These are phyloP conservation scores for Aspergillus novoparasiticus DNA, from an alignment of 2,329 filamentous ascomycete species.

Conservation along the genomic window DNA sequence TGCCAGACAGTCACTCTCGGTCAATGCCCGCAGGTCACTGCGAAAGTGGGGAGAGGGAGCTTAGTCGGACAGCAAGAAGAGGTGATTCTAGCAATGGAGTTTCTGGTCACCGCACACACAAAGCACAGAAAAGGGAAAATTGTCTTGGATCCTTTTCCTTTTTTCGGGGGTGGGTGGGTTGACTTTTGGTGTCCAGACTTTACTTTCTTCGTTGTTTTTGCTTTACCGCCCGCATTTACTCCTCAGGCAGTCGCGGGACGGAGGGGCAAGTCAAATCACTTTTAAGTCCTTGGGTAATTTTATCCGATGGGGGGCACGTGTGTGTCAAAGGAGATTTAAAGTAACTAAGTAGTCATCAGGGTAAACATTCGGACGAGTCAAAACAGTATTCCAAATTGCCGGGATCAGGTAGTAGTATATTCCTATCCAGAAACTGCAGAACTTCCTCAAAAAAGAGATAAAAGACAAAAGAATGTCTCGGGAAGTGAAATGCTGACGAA, in stretches of 20 bases:
- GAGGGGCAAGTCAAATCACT: not conserved
- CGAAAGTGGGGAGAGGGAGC: not conserved
- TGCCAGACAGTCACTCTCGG: not conserved
- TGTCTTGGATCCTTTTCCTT: slow-evolving; percentile 2
- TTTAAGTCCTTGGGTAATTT: not conserved
- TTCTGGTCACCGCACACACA: slow-evolving; percentile 3
- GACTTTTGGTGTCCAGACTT: not conserved
- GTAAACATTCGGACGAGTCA: not conserved
- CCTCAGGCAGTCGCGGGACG: slow-evolving; percentile 5
- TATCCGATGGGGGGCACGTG: not conserved
- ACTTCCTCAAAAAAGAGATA: not conserved
- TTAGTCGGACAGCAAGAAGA: not conserved
- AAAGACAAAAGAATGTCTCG: not conserved
- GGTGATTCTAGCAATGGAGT: not conserved
- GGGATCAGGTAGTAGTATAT: not conserved
- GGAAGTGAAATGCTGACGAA: not conserved
- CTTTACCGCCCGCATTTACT: slow-evolving; percentile 3
- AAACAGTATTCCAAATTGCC: not conserved
- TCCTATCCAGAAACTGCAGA: not conserved
- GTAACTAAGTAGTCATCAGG: not conserved
- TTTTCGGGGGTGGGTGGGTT: not conserved
- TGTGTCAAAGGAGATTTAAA: not conserved
- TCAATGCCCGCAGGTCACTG: not conserved
- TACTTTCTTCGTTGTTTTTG: not conserved
- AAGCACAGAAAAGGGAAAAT: slow-evolving; percentile 3